phyloP scores from a whole-genome alignment of 805 yeast genomes.

The Candida awuae region DNA sequence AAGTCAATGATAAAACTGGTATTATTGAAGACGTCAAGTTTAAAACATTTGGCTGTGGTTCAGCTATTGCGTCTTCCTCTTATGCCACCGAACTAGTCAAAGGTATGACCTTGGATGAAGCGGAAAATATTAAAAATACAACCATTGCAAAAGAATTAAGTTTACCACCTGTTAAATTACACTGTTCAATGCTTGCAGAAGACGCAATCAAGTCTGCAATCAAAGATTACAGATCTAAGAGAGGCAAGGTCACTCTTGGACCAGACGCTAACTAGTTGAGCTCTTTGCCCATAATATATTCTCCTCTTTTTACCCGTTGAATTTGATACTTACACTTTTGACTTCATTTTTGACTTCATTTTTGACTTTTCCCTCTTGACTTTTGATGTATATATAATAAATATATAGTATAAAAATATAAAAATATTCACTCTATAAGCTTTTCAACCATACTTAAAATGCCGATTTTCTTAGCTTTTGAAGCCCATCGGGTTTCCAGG shows the following conservation, averaged over 20 bases:
- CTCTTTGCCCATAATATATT: background rate
- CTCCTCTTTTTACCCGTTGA: no score
- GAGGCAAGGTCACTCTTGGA: conserved; percentile 56
- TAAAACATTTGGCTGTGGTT: conserved; percentile 99
- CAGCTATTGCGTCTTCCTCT: conserved; percentile 93
- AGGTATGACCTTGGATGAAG: conserved; percentile 92
- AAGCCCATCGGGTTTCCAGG: conserved; percentile 35
- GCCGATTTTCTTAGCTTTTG: conserved; percentile 46
- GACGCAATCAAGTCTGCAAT: conserved; percentile 97
- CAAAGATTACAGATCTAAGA: conserved; percentile 86
- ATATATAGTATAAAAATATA: no score
- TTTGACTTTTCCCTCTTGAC: no score
- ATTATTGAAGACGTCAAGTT: conserved; percentile 91
- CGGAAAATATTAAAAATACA: conserved; percentile 85
- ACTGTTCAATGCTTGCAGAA: conserved; percentile 98
- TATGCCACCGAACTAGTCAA: conserved; percentile 92
- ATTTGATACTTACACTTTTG: no score
- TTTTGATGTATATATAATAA: no score
- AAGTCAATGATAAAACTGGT: conserved; percentile 86
- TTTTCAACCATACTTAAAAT: conserved; percentile 40
- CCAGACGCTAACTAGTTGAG: conserved; percentile 35
- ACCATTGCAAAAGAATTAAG: conserved; percentile 90
- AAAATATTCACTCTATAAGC: no score
- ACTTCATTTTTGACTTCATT: no score
- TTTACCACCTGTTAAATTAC: conserved; percentile 94